phyloP scores from a whole-genome alignment of 495 filamentous ascomycete genomes.

The Oidiodendron maius region DNA sequence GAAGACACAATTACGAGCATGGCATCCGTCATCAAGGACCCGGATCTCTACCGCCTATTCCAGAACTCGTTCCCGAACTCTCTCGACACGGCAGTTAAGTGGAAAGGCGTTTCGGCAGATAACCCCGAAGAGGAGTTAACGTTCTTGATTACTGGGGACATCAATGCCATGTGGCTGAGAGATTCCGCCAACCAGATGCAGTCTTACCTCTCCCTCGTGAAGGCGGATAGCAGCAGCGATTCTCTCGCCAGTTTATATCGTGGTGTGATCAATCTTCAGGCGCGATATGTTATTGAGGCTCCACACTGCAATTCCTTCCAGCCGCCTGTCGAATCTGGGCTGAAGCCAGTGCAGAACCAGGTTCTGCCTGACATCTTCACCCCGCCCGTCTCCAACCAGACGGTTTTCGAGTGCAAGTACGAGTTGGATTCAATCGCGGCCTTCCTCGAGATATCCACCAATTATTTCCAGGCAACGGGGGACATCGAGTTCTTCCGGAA shows the following conservation, averaged over 20 bases:
- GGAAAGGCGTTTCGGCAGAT: conserved; percentile 46
- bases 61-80: conserved; percentile 62
- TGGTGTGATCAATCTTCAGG: conserved; percentile 61
- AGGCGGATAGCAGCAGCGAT: conserved; percentile 32
- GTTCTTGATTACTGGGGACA: conserved; percentile 42
- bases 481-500: conserved; percentile 52
- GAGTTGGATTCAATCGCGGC: conserved; percentile 64
- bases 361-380: conserved; percentile 25
- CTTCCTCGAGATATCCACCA: conserved; percentile 51
- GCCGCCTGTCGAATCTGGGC: conserved; percentile 47
- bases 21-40: conserved; percentile 46
- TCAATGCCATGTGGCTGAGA: conserved; percentile 60
- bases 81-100: conserved; percentile 61
- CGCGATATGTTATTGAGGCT: conserved; percentile 50
- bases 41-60: conserved; percentile 61
- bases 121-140: conserved; percentile 36
- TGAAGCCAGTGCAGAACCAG: conserved; percentile 34
- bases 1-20: conserved; percentile 46
- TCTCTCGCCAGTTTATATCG: conserved; percentile 54
- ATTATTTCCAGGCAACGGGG: conserved; percentile 55
- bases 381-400: conserved; percentile 28
- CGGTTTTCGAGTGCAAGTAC: conserved; percentile 53
- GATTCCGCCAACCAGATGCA: conserved; percentile 65
- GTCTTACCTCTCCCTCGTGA: conserved; percentile 53
- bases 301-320: conserved; percentile 66